These are phyloP conservation scores for Pulveroboletus ravenelii DNA, from an alignment of 768 basidiomycete species.

Conservation along the genomic window DNA sequence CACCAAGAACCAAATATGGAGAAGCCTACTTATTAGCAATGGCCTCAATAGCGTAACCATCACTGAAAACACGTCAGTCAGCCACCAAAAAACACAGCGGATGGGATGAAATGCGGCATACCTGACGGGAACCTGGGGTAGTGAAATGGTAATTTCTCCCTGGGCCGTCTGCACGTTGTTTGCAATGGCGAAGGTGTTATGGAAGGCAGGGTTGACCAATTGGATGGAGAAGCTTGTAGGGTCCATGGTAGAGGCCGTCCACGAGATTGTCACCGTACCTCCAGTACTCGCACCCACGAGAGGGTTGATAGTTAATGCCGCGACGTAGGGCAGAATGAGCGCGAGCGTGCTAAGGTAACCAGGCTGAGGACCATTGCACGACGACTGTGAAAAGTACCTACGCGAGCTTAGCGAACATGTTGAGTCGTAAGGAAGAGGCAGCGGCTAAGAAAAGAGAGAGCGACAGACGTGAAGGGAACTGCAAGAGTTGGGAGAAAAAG, in stretches of 20 bases:
- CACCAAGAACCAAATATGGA: neutral
- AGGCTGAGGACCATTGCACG: neutral
- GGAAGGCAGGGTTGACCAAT: constrained; percentile 46
- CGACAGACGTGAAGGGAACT: constrained; percentile 18
- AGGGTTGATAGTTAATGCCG: constrained; percentile 42
- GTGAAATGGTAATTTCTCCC: constrained; percentile 32
- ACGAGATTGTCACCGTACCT: constrained; percentile 39
- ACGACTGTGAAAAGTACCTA: constrained; percentile 16
- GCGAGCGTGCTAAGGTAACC: constrained; percentile 36
- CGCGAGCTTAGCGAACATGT: constrained; percentile 51
- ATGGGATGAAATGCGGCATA: constrained; percentile 16
- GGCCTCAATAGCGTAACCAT: constrained; percentile 45
- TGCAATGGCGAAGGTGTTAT: constrained; percentile 50
- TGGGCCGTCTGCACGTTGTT: constrained; percentile 44
- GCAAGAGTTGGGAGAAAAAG: constrained; percentile 2
- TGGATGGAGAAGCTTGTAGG: constrained; percentile 41
- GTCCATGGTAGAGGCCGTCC: constrained; percentile 42
- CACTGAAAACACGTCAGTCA: constrained; percentile 26
- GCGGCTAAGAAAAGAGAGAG: constrained; percentile 4
- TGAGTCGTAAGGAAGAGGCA: constrained; percentile 18
- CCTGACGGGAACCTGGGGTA: constrained; percentile 48
- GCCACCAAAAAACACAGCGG: neutral
- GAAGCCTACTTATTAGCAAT: constrained; percentile 37
- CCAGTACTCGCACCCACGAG: constrained; percentile 33
- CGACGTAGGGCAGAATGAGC: constrained; percentile 40